A percentile compares a stretch with the other conserved stretches of the same genome.
phyloP scores from a whole-genome alignment of 2,329 filamentous ascomycete species.

The Fusarium dimerum region DNA sequence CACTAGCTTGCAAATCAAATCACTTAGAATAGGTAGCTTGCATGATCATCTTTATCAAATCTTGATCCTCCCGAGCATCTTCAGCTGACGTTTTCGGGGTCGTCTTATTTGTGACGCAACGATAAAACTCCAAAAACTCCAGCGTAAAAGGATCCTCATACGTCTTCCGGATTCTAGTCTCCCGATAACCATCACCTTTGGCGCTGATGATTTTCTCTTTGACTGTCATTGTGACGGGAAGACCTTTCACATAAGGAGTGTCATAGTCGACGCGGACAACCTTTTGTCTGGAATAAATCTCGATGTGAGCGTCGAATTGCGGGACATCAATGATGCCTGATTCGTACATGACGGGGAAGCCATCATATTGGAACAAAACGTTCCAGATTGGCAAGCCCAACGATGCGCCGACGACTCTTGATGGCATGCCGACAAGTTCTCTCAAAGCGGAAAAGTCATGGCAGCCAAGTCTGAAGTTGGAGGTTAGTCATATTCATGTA shows the following conservation, averaged over 20 bases:
- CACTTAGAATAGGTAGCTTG: constrained; percentile 1
- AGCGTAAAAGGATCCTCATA: constrained; percentile 43
- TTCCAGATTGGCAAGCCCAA: constrained; percentile 20
- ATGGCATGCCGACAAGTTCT: constrained; percentile 15
- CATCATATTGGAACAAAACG: constrained; percentile 15
- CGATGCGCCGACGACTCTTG: constrained; percentile 6
- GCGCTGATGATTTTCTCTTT: constrained; percentile 34
- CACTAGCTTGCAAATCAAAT: too few species aligned
- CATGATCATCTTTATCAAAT: constrained; percentile 15
- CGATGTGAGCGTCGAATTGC: constrained; percentile 49
- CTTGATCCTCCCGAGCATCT: constrained; percentile 28
- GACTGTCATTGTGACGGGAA: constrained; percentile 48
- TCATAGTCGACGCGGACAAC: constrained; percentile 54
- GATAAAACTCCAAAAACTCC: constrained; percentile 32
- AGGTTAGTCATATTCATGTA: background rate
- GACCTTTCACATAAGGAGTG: constrained; percentile 53
- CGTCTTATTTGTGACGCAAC: constrained; percentile 20
- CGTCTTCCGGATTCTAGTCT: constrained; percentile 34
- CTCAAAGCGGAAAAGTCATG: constrained; percentile 12
- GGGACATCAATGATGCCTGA: constrained; percentile 54
- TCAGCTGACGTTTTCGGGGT: constrained; percentile 31
- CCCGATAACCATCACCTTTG: constrained; percentile 32
- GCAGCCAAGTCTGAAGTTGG: constrained; percentile 1
- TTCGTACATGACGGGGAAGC: constrained; percentile 56
- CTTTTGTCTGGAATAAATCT: constrained; percentile 53